phyloP scores from a whole-genome alignment of 768 basidiomycete genomes.

The Vararia minispora region DNA sequence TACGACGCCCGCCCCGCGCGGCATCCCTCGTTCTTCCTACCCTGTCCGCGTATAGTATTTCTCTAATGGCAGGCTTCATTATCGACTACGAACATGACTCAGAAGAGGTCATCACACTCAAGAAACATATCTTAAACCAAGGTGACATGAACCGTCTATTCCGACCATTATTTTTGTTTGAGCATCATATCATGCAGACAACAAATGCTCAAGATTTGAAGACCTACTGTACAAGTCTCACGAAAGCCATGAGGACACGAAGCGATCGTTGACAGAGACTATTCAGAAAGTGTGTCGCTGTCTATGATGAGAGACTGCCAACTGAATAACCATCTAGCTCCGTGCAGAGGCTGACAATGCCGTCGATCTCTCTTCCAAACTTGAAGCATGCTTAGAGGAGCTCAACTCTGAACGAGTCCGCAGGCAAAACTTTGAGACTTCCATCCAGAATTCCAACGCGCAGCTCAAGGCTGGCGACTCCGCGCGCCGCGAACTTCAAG shows the following conservation, averaged over 20 bases:
- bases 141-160: too few species aligned
- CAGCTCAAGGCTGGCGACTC: conserved; percentile 9
- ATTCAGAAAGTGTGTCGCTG: conserved; percentile 6
- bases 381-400: conserved; percentile 6
- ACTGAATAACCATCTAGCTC: conserved; percentile 4
- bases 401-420: conserved; percentile 10
- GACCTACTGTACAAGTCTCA: conserved; percentile 9
- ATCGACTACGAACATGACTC: conserved; percentile 13
- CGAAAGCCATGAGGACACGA: conserved; percentile 9
- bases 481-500: conserved; percentile 9
- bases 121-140: conserved; percentile 15
- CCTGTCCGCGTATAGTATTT: not conserved
- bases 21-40: not conserved
- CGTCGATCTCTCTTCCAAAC: conserved; percentile 4
- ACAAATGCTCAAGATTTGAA: conserved; percentile 9
- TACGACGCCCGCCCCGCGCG: too few species aligned
- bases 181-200: conserved; percentile 9
- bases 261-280: conserved; percentile 9
- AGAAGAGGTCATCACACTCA: conserved; percentile 10
- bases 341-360: conserved; percentile 12
- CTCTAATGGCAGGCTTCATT: conserved; percentile 9
- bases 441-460: conserved; percentile 5
- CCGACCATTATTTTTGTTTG: too few species aligned
- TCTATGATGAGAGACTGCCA: too few species aligned
- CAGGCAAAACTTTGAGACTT: conserved; percentile 10